Evolutionary conservation across 2,329 filamentous ascomycete genomes (phyloP).

Genomic region (Meredithiella fracta): DNA sequence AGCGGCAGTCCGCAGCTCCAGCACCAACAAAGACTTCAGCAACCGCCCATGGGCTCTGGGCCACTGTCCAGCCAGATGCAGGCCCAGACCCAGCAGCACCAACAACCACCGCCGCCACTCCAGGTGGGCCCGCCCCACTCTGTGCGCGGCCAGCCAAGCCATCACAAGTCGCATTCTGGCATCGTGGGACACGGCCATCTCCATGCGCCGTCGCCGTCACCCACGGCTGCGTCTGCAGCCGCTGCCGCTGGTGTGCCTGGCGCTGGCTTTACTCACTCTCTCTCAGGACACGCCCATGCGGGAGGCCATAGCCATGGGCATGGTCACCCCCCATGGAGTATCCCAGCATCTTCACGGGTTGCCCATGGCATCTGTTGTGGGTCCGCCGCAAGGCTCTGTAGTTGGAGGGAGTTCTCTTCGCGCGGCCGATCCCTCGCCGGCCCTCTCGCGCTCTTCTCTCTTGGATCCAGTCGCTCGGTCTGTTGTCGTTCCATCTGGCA

Average conservation of each 20-base stretch:
- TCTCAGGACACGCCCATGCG: background rate
- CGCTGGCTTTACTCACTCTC: background rate
- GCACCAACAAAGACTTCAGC: background rate
- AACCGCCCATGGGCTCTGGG: background rate
- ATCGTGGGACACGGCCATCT: background rate
- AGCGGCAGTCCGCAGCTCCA: background rate
- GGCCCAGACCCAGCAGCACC: constrained; percentile 1
- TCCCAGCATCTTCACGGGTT: background rate
- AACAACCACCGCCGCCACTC: background rate
- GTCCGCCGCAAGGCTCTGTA: background rate
- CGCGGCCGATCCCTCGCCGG: background rate
- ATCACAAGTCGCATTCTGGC: constrained; percentile 1
- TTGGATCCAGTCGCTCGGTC: background rate
- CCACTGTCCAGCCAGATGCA: background rate
- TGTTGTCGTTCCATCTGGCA: background rate
- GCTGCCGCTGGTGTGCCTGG: too few species aligned
- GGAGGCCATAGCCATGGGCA: background rate
- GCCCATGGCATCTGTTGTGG: background rate
- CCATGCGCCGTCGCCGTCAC: background rate
- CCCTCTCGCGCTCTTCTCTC: background rate
- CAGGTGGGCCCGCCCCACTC: background rate
- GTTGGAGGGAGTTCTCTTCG: background rate
- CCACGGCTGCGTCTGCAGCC: too few species aligned
- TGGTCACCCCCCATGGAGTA: background rate
- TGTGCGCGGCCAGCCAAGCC: background rate